Conservation (phyloP, 2,329 filamentous ascomycete species). For the Ophiognomonia clavigignenti-juglandacearum region DNA sequence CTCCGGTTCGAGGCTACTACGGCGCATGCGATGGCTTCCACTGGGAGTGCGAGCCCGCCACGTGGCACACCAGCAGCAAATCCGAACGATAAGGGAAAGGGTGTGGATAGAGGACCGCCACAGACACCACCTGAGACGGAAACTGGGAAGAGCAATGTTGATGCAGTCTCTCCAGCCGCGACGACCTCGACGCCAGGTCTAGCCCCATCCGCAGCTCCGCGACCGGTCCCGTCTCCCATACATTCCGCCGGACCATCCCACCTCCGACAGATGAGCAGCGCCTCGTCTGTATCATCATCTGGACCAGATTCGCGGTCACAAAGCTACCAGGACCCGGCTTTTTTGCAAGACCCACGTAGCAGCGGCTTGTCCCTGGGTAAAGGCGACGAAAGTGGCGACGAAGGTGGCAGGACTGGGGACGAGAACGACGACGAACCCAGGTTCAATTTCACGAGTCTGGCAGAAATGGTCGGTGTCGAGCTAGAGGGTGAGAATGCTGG, state of each 20-base stretch:
- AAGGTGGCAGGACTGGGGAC: constrained; percentile 24
- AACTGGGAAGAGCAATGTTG: constrained; percentile 10
- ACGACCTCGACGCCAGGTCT: constrained; percentile 16
- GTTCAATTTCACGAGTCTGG: constrained; percentile 87
- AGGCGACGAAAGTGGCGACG: constrained; percentile 34
- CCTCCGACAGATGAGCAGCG: constrained; percentile 78
- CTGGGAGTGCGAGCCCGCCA: constrained; percentile 27
- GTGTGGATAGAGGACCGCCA: constrained; percentile 49
- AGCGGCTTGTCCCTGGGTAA: constrained; percentile 50
- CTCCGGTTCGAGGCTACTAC: constrained; percentile 52
- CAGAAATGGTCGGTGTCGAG: constrained; percentile 72
- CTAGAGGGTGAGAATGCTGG: constrained; percentile 44
- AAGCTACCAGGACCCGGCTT: constrained; percentile 39
- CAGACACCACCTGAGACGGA: constrained; percentile 22
- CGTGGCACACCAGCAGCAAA: constrained; percentile 17
- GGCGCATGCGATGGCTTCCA: constrained; percentile 36
- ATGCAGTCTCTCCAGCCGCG: constrained; percentile 20
- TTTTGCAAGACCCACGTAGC: constrained; percentile 37
- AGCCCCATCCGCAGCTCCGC: constrained; percentile 31
- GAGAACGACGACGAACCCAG: constrained; percentile 63
- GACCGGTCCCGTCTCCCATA: constrained; percentile 43
- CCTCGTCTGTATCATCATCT: constrained; percentile 79
- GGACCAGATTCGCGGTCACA: constrained; percentile 60
- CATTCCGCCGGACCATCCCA: constrained; percentile 61
- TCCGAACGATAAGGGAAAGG: constrained; percentile 59